Percentiles rank a stretch among this genome's conserved stretches.
Evolutionary conservation across 495 filamentous ascomycete species (phyloP).

Genomic region (Elaphomyces granulatus): DNA sequence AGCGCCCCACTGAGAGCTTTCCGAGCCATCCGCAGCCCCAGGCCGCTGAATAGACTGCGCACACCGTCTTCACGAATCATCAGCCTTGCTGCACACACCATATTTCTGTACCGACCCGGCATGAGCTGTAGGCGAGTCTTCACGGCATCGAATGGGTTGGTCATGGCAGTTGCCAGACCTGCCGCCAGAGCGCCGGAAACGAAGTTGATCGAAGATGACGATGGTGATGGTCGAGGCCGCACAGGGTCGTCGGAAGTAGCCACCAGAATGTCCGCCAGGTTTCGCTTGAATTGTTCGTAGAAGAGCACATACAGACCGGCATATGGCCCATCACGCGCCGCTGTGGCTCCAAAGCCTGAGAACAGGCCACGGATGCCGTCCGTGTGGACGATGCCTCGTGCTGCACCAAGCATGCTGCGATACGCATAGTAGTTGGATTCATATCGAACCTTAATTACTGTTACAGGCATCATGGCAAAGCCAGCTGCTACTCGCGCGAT

Average conservation of each 20-base stretch:
- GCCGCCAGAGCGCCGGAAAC: slow-evolving; percentile 64
- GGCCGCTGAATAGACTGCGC: slow-evolving; percentile 68
- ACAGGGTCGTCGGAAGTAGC: background rate
- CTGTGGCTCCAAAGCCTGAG: slow-evolving; percentile 83
- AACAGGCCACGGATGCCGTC: slow-evolving; percentile 83
- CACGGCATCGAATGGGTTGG: slow-evolving; percentile 92
- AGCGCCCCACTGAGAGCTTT: slow-evolving; percentile 87
- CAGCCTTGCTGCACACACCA: slow-evolving; percentile 54
- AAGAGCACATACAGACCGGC: slow-evolving; percentile 89
- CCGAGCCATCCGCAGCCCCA: slow-evolving; percentile 74
- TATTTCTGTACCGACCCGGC: slow-evolving; percentile 71
- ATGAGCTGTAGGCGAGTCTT: slow-evolving; percentile 90
- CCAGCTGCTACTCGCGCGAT: slow-evolving; percentile 72
- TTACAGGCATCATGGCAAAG: slow-evolving; percentile 90
- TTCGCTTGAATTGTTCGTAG: slow-evolving; percentile 78
- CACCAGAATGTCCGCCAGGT: slow-evolving; percentile 31
- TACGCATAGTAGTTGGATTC: slow-evolving; percentile 79
- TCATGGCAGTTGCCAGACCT: slow-evolving; percentile 66
- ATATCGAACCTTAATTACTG: slow-evolving; percentile 92
- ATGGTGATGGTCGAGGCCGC: slow-evolving; percentile 7
- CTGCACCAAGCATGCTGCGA: slow-evolving; percentile 56
- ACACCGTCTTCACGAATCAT: slow-evolving; percentile 77
- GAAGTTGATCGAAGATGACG: slow-evolving; percentile 71
- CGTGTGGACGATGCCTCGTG: slow-evolving; percentile 52
- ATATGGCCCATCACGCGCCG: slow-evolving; percentile 86